Evolutionary conservation across 805 yeast species (phyloP).

Genomic region (Blastobotrys terrestris): DNA sequence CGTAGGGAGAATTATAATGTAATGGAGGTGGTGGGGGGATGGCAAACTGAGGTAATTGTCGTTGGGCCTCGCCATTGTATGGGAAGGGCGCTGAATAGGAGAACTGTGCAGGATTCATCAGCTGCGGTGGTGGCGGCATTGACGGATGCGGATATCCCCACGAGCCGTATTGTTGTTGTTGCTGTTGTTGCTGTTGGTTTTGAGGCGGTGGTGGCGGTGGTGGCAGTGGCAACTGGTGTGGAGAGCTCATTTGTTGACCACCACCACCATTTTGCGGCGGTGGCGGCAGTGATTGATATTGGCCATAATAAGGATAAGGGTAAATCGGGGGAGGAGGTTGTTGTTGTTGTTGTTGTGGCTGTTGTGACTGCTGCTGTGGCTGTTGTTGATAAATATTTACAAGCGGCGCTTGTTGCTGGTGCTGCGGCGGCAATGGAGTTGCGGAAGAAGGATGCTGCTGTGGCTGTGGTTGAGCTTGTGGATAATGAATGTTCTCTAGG

Average conservation of each 20-base stretch:
- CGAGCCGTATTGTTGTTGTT: slow-evolving; percentile 11
- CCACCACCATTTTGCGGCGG: background rate
- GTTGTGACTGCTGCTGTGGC: slow-evolving; percentile 9
- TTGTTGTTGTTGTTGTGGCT: slow-evolving; percentile 8
- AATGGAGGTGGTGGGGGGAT: background rate
- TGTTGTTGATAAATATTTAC: slow-evolving; percentile 6
- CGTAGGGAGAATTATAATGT: background rate
- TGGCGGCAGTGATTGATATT: background rate
- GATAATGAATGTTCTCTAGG: background rate
- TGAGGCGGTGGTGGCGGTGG: slow-evolving; percentile 3
- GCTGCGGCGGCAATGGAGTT: slow-evolving; percentile 3
- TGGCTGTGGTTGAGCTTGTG: slow-evolving; percentile 5
- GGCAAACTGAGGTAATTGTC: background rate
- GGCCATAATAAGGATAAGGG: background rate
- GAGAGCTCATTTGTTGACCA: slow-evolving; percentile 4
- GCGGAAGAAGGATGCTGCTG: slow-evolving; percentile 7
- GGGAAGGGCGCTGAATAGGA: background rate
- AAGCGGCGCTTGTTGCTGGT: slow-evolving; percentile 1
- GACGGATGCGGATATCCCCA: background rate
- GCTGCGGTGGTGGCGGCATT: slow-evolving; percentile 9
- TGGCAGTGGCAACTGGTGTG: slow-evolving; percentile 5
- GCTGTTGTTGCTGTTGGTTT: slow-evolving; percentile 16
- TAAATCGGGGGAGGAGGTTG: slow-evolving; percentile 10
- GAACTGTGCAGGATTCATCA: slow-evolving; percentile 6
- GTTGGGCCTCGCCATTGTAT: background rate